Evolutionary conservation across 768 basidiomycete genomes (phyloP).

Genomic region (Leccinum sublutescens): DNA sequence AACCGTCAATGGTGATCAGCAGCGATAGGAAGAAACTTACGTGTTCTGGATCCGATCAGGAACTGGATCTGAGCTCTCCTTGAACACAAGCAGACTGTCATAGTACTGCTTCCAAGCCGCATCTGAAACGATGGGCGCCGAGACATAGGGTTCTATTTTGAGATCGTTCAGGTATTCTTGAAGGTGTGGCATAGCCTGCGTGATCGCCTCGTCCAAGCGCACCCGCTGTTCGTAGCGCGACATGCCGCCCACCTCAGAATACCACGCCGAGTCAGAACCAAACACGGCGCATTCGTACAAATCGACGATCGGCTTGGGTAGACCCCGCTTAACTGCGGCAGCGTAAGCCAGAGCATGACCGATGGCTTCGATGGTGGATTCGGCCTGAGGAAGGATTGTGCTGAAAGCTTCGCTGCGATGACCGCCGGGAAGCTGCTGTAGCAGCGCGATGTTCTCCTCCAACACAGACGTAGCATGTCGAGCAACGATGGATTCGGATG

Average conservation of each 20-base stretch:
- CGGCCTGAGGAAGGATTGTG: slow-evolving; percentile 56
- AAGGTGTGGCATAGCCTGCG: too few species aligned
- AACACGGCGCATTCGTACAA: slow-evolving; percentile 45
- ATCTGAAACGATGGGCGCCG: too few species aligned
- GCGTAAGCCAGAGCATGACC: slow-evolving; percentile 63
- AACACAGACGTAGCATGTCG: slow-evolving; percentile 46
- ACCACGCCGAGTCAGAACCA: slow-evolving; percentile 15
- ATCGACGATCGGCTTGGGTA: slow-evolving; percentile 51
- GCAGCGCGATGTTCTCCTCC: slow-evolving; percentile 44
- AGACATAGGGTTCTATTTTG: too few species aligned
- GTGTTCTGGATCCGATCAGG: slow-evolving; percentile 41
- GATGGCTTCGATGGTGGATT: slow-evolving; percentile 52
- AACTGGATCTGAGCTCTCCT: slow-evolving; percentile 40
- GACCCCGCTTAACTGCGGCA: slow-evolving; percentile 43
- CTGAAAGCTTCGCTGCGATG: slow-evolving; percentile 39
- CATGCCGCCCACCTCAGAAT: not conserved
- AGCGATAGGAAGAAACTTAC: slow-evolving; percentile 19
- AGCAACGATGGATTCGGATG: slow-evolving; percentile 50
- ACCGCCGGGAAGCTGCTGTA: slow-evolving; percentile 31
- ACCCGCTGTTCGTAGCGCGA: too few species aligned
- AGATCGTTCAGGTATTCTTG: too few species aligned
- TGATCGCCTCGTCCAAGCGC: too few species aligned
- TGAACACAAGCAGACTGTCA: slow-evolving; percentile 38
- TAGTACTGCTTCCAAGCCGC: slow-evolving; percentile 49
- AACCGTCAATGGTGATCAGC: too few species aligned